Evolutionary conservation across 2,329 filamentous ascomycete genomes (phyloP), one percentile per base, ranked within the genome.

Genomic region (Arthroderma uncinatum): DNA sequence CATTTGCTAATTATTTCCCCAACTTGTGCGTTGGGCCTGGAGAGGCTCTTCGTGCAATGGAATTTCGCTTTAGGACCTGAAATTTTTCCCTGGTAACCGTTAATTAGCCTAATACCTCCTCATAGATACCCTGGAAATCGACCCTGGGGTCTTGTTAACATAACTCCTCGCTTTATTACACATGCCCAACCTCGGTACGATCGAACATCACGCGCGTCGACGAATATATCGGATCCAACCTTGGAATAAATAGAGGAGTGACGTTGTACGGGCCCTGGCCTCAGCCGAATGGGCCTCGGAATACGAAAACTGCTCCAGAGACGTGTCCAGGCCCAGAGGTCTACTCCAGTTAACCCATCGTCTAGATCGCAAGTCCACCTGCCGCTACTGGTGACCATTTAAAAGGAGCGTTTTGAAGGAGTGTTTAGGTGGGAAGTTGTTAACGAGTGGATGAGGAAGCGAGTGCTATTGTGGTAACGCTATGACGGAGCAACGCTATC

Each of bases 11-110:
- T 55, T 28, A 21, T 28, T 28, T 34, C 23, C 19, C 14, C 21
- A 16, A 23, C 2, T 28, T 39, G 47, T 54, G 33, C 52, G 52
- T 25, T 39, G 33, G 50, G 33, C 33, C 50, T 4, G 0, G 33
- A 53, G 16, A 23, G 34, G 52, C 28, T 19, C 19, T 16, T 25
- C 37, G 52, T 21, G 19, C 21, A 54, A 23, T 54, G 33, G n/a
- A n/a, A 28, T 23, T 37, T 19, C 4, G 37, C 12, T 54, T 23
- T 28, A 54, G 52, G 52, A 54, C 52, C 33, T 54, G 52, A 54
- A 25, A 54, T 7, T 12, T 8, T 33, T 33, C 12, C n/a, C 6
- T 33, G 28, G 8, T 23, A 23, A 50, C 28, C 25, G 8, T 8
- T 30, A 21, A 16, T n/a, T 28, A 6, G 33, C 12, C 25, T 33